Evolutionary conservation across 164 flowering plant genomes (phyloP).

Genomic region (Magnolia sinica): DNA sequence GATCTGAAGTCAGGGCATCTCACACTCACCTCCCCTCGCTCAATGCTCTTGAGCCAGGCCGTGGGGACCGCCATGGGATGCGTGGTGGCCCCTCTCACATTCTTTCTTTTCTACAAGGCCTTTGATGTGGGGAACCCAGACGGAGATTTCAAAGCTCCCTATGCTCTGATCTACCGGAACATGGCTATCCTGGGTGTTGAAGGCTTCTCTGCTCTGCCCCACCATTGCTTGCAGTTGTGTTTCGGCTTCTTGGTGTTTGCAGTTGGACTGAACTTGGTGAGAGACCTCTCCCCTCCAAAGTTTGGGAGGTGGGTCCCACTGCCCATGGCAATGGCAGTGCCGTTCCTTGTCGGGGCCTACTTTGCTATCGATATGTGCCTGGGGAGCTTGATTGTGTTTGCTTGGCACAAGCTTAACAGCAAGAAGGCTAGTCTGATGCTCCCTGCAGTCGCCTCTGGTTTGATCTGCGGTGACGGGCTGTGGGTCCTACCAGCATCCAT

Average conservation of each 20-base stretch:
- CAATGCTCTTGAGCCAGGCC: constrained; percentile 80
- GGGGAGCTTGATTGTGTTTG: constrained; percentile 72
- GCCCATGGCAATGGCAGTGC: constrained; percentile 98
- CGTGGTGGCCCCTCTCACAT: constrained; percentile 72
- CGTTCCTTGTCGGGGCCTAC: constrained; percentile 80
- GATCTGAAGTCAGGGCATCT: constrained; percentile 89
- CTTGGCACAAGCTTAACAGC: constrained; percentile 58
- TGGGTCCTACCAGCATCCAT: constrained; percentile 36
- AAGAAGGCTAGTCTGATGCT: constrained; percentile 56
- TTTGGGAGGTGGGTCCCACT: constrained; percentile 68
- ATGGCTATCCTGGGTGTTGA: constrained; percentile 88
- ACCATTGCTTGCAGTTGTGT: constrained; percentile 78
- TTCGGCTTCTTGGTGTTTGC: constrained; percentile 76
- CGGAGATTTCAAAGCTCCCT: constrained; percentile 90
- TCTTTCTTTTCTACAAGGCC: constrained; percentile 86
- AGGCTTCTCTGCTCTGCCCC: constrained; percentile 88
- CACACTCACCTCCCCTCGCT: constrained; percentile 79
- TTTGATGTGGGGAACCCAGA: constrained; percentile 83
- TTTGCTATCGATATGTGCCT: constrained; percentile 93
- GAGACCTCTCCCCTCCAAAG: constrained; percentile 47
- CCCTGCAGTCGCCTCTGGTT: constrained; percentile 49
- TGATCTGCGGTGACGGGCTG: constrained; percentile 36
- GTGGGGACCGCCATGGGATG: constrained; percentile 93
- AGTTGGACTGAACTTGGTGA: constrained; percentile 47
- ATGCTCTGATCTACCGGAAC: constrained; percentile 78